Evolutionary conservation across 352 stramenopile species (phyloP), one percentile per base, ranked within the genome.

Genomic region (Globisporangium takayamanum): DNA sequence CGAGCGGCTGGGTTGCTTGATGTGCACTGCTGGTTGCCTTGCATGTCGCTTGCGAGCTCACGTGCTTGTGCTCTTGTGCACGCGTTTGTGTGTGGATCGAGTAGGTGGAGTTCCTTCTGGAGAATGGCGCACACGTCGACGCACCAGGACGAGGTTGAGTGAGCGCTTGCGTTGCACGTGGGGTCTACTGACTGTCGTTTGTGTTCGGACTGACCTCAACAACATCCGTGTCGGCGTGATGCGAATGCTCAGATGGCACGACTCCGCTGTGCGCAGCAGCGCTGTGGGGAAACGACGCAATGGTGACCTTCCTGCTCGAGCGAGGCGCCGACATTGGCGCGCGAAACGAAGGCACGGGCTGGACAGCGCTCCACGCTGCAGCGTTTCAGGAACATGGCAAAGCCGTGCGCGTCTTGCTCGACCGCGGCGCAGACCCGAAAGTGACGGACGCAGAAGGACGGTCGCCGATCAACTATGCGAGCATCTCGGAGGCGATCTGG

Each of bases 401-500:
- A 50, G 73, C 84, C 3, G 75, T 89, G 28, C 75, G 72, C 2
- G 59, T 86, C 3, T 63, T 89, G 22, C 56, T 89, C 18, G 69
- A 66, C 16, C 66, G 75, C n/a, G 67, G 73, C 48, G 74, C 76
- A 0, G 75, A 86, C 51, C 68, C 79, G 5, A 79, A 70, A 58
- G 55, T 69, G 11, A 58, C 61, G 2, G 79, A 87, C 46, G 49
- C 51, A 8, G 76, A 85, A 37, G 76, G 71, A 3, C 71, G 79
- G 18, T 72, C 74, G 39, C 56, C 79, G n/a, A 68, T 80, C 50
- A 76, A 88, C 67, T 85, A 85, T 47, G 78, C 78, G 41, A 88
- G 78, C 49, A 87, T 88, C 53, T 88, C 78, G 15, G 78, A 88
- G 57, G 78, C 78, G 5, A 87, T 87, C 62, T 88, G 78, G 76